phyloP scores from a whole-genome alignment of 1,284 basidiomycete genomes.

The Sutorius eximius region DNA sequence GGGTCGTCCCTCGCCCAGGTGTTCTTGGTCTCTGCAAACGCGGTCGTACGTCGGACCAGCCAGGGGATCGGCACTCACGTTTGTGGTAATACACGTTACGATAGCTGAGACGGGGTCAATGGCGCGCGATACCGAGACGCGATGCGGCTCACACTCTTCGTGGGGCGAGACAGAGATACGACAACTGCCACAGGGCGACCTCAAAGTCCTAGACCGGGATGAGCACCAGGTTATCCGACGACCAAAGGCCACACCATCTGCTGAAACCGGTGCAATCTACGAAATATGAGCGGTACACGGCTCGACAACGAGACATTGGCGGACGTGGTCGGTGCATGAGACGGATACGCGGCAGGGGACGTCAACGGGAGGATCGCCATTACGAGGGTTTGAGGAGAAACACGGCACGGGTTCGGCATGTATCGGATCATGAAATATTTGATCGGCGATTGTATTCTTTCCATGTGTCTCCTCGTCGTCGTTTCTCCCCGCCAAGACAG shows the following conservation, averaged over 20 bases:
- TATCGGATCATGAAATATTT: constrained; percentile 25
- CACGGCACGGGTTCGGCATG: constrained; percentile 35
- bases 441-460: constrained; percentile 26
- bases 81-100: constrained; percentile 92
- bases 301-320: constrained; percentile 42
- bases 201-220: constrained; percentile 80
- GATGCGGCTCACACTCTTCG: constrained; percentile 75
- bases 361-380: constrained; percentile 62
- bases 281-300: constrained; percentile 77
- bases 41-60: not conserved
- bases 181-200: constrained; percentile 90
- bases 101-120: constrained; percentile 51
- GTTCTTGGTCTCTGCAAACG: constrained; percentile 86
- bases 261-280: constrained; percentile 74
- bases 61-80: constrained; percentile 43
- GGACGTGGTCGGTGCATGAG: constrained; percentile 39
- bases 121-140: constrained; percentile 1
- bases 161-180: constrained; percentile 87
- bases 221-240: not conserved
- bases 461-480: constrained; percentile 13
- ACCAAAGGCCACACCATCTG: constrained; percentile 66
- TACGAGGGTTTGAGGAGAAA: constrained; percentile 29
- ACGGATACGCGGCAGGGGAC: constrained; percentile 39
- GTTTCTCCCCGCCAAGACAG: constrained; percentile 12
- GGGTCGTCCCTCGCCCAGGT: constrained; percentile 96